Evolutionary conservation across 768 basidiomycete species (phyloP), one percentile per base, ranked within the genome.

Genomic region (Lentinula raphanica): DNA sequence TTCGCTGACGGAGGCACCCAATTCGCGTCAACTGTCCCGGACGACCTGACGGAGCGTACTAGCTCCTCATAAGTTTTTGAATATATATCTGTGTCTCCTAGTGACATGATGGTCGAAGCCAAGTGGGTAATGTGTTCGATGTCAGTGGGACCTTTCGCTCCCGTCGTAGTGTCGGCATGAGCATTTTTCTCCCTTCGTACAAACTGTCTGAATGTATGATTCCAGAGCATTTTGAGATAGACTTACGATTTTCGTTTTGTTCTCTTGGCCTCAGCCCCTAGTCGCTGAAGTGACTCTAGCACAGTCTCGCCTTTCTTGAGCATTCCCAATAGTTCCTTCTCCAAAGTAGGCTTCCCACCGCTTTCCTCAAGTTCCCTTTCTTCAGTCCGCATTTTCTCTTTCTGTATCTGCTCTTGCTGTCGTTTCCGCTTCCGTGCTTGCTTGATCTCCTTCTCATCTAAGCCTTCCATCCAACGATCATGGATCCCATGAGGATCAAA

Each of bases 401-500:
- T 79, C 71, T 94, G 88, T 61, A 80, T 71, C 64, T 82, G 83
- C 64, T 94, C 92, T 63, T 86, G 85, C 58, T 84, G 81, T 59
- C 84, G 80, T 70, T 96, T 93, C 54, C 80, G 82, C 59, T 81
- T 81, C 36, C 88, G 73, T 23, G 96, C 95, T 61, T 81, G 78
- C 72, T 88, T 89, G 64, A 99, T 96, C 62, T 88, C 91, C 59
- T 77, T 79, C 66, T 96, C 94, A 65, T 87, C 88, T 35, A 95
- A 63, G 1, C 85, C 87, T n/a, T 94, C 91, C 84, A 99, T 89
- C 97, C 97, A 99, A 32, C 83, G 82, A 72, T 99, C 97, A 69
- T 99, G 94, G 38, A 88, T 82, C 25, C 87, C 92, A 67, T 94
- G 89, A 1, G 90, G 91, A 70, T 99, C 97, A 68, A 88, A 87